A percentile compares a stretch with the other conserved stretches of the same genome.
phyloP scores from a whole-genome alignment of 2,329 filamentous ascomycete species.

The Colletotrichum abscissum region DNA sequence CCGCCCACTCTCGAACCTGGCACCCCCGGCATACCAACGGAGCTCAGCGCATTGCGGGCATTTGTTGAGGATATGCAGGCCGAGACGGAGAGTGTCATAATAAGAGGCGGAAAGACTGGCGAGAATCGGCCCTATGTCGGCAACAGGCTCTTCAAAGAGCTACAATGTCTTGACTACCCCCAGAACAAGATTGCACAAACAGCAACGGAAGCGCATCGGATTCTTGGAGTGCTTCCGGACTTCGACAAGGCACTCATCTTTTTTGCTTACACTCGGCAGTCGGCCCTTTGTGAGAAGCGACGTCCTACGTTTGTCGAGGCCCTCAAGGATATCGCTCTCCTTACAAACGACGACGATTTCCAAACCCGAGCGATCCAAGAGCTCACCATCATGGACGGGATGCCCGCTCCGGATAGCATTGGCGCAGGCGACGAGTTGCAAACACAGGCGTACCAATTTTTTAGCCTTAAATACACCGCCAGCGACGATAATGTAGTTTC shows the following conservation, averaged over 20 bases:
- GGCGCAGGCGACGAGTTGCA: conserved; percentile 25
- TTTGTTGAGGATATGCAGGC: conserved; percentile 62
- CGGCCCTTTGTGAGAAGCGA: conserved; percentile 24
- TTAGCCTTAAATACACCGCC: conserved; percentile 26
- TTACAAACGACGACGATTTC: conserved; percentile 30
- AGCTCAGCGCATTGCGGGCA: conserved; percentile 55
- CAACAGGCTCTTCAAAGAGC: conserved; percentile 21
- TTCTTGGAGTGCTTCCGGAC: conserved; percentile 32
- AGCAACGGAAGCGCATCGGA: conserved; percentile 16
- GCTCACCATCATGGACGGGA: conserved; percentile 27
- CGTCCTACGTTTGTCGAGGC: conserved; percentile 24
- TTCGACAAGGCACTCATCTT: conserved; percentile 31
- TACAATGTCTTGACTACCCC: conserved; percentile 34
- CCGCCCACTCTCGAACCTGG: conserved; percentile 45
- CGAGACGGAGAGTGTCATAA: conserved; percentile 58
- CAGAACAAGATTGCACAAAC: conserved; percentile 6
- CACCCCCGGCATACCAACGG: conserved; percentile 46
- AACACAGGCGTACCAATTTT: conserved; percentile 32
- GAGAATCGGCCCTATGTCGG: conserved; percentile 3
- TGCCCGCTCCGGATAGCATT: not conserved
- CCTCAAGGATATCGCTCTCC: conserved; percentile 22
- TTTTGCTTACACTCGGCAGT: conserved; percentile 31
- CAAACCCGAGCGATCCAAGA: conserved; percentile 29
- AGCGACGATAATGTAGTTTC: conserved; percentile 38
- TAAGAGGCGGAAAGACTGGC: conserved; percentile 37